phyloP scores from a whole-genome alignment of 768 basidiomycete species.

The Lactarius hengduanensis region DNA sequence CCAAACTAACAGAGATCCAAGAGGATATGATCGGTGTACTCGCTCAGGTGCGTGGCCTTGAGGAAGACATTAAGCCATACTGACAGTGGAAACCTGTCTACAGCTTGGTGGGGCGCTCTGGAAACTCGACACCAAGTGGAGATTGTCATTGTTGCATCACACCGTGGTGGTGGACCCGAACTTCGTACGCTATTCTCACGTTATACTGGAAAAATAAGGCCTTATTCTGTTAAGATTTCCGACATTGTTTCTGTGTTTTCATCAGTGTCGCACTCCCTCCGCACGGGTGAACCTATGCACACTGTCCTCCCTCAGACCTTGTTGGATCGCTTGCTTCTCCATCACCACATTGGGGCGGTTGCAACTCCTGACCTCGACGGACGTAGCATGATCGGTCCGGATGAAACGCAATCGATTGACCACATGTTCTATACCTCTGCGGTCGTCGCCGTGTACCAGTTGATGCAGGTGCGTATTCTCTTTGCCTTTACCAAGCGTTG shows the following conservation, averaged over 20 bases:
- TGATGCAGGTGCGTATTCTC: slow-evolving; percentile 18
- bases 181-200: slow-evolving; percentile 40
- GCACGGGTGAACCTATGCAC: slow-evolving; percentile 27
- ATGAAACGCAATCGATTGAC: slow-evolving; percentile 19
- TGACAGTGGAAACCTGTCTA: neutral
- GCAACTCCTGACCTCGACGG: slow-evolving; percentile 10
- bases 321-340: slow-evolving; percentile 23
- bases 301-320: slow-evolving; percentile 25
- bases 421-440: slow-evolving; percentile 26
- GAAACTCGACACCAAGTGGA: slow-evolving; percentile 44
- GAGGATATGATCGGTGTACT: slow-evolving; percentile 42
- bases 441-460: slow-evolving; percentile 20
- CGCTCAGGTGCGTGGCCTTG: slow-evolving; percentile 35
- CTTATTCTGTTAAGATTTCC: slow-evolving; percentile 34
- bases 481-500: neutral
- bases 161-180: slow-evolving; percentile 55
- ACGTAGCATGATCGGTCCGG: slow-evolving; percentile 12
- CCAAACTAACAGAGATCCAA: slow-evolving; percentile 42
- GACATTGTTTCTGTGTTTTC: slow-evolving; percentile 45
- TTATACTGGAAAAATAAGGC: neutral
- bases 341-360: neutral
- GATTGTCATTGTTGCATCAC: slow-evolving; percentile 41
- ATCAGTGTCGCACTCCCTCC: slow-evolving; percentile 27
- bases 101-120: slow-evolving; percentile 45
- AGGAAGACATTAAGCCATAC: slow-evolving; percentile 5